phyloP scores from a whole-genome alignment of 495 filamentous ascomycete species.

The Talaromyces borbonicus region DNA sequence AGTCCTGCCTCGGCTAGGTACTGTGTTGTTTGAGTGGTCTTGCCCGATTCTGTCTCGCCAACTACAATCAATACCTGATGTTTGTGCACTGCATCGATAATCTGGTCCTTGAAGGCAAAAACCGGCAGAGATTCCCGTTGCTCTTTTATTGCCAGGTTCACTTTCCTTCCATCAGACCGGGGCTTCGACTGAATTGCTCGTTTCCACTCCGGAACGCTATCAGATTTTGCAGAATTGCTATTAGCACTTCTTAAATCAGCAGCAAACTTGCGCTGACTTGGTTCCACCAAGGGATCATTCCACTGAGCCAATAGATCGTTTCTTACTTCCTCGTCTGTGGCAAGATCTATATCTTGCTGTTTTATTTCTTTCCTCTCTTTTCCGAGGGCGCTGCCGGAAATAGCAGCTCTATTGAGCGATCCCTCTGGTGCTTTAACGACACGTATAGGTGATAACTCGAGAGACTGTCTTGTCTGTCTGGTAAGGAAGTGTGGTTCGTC shows the following conservation, averaged over 20 bases:
- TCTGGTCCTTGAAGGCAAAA: slow-evolving; percentile 76
- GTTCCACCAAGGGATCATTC: slow-evolving; percentile 89
- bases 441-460: slow-evolving; percentile 89
- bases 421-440: slow-evolving; percentile 97
- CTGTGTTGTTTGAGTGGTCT: slow-evolving; percentile 93
- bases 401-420: slow-evolving; percentile 87
- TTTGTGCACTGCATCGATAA: slow-evolving; percentile 75
- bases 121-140: slow-evolving; percentile 87
- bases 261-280: slow-evolving; percentile 78
- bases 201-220: slow-evolving; percentile 89
- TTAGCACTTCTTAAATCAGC: slow-evolving; percentile 58
- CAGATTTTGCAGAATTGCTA: slow-evolving; percentile 40
- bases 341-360: slow-evolving; percentile 51
- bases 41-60: slow-evolving; percentile 93
- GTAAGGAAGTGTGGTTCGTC: slow-evolving; percentile 97
- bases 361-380: slow-evolving; percentile 65
- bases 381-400: slow-evolving; percentile 82
- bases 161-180: slow-evolving; percentile 72
- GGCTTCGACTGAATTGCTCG: slow-evolving; percentile 72
- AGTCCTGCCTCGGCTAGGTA: slow-evolving; percentile 91
- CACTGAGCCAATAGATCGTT: slow-evolving; percentile 86
- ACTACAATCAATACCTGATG: slow-evolving; percentile 94
- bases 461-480: slow-evolving; percentile 90
- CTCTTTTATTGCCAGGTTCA: slow-evolving; percentile 86
- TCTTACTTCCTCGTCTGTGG: slow-evolving; percentile 72